A percentile compares a stretch with the other conserved stretches of the same genome.
These are phyloP conservation scores for Agrostemma githago DNA, from an alignment of 148 eudicot species.

Conservation along the genomic window DNA sequence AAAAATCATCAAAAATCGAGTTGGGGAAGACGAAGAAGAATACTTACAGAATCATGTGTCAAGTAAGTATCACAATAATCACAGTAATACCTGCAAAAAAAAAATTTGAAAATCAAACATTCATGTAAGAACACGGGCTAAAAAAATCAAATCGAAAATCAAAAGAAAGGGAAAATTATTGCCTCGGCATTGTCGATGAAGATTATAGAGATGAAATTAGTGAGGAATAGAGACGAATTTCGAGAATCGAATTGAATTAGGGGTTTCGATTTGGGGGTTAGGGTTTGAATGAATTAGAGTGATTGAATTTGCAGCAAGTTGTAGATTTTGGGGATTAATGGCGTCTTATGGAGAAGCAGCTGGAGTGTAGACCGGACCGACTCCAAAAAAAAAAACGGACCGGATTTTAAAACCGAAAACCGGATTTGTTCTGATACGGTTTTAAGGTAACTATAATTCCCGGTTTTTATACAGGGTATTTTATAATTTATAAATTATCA, in stretches of 20 bases:
- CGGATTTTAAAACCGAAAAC: too few species aligned
- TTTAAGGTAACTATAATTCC: too few species aligned
- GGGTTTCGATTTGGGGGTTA: too few species aligned
- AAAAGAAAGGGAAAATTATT: neutral
- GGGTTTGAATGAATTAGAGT: too few species aligned
- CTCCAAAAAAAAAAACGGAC: too few species aligned
- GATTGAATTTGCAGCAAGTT: too few species aligned
- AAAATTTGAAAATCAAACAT: neutral
- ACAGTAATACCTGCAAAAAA: constrained; percentile 75
- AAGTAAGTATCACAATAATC: constrained; percentile 94
- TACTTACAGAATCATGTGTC: constrained; percentile 89
- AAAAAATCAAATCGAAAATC: neutral
- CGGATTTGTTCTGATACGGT: too few species aligned
- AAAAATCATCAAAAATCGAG: neutral
- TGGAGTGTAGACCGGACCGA: too few species aligned
- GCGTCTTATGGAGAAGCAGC: too few species aligned
- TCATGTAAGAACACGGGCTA: neutral
- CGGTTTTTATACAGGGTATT: too few species aligned
- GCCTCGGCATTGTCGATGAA: neutral
- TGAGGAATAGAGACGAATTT: neutral
- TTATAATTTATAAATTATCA: too few species aligned
- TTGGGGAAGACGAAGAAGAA: neutral
- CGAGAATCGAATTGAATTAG: neutral
- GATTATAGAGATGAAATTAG: neutral
- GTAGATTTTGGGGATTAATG: too few species aligned